These are phyloP conservation scores for Yamadazyma phyllophila DNA, from an alignment of 805 yeast genomes.

Conservation along the genomic window DNA sequence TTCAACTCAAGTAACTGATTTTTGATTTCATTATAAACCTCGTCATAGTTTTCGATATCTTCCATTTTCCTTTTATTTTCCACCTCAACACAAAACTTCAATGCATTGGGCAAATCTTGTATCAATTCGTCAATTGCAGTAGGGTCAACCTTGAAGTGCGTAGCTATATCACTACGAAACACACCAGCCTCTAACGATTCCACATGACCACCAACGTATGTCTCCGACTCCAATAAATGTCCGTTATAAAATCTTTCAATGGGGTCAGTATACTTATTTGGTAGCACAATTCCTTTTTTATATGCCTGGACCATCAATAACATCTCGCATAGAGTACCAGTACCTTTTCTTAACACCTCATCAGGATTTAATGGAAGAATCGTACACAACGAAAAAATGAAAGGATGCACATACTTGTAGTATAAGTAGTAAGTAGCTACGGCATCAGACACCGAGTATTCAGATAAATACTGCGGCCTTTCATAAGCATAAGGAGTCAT, in stretches of 20 bases:
- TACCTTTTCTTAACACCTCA: slow-evolving; percentile 93
- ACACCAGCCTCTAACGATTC: slow-evolving; percentile 98
- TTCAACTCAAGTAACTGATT: slow-evolving; percentile 56
- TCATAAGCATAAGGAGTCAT: slow-evolving; percentile 98
- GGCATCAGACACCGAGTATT: slow-evolving; percentile 98
- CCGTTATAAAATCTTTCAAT: slow-evolving; percentile 94
- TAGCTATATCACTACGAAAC: slow-evolving; percentile 81
- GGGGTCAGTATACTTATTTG: slow-evolving; percentile 93
- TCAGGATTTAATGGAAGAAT: slow-evolving; percentile 96
- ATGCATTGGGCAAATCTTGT: slow-evolving; percentile 67
- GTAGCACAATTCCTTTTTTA: slow-evolving; percentile 69
- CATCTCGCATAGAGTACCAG: slow-evolving; percentile 99
- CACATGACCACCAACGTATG: slow-evolving; percentile 98
- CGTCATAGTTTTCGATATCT: slow-evolving; percentile 79
- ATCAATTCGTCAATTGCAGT: slow-evolving; percentile 78
- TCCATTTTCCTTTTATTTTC: slow-evolving; percentile 73
- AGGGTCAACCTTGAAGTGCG: slow-evolving; percentile 75
- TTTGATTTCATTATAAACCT: slow-evolving; percentile 60
- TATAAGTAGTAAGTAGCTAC: slow-evolving; percentile 96
- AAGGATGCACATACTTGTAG: slow-evolving; percentile 96
- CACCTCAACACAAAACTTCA: slow-evolving; percentile 78
- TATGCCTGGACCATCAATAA: slow-evolving; percentile 94
- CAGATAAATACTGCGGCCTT: slow-evolving; percentile 87
- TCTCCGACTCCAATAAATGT: slow-evolving; percentile 89
- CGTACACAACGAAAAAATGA: slow-evolving; percentile 91